Evolutionary conservation across 306 rosid genomes (phyloP).

Genomic region (Senna tora): DNA sequence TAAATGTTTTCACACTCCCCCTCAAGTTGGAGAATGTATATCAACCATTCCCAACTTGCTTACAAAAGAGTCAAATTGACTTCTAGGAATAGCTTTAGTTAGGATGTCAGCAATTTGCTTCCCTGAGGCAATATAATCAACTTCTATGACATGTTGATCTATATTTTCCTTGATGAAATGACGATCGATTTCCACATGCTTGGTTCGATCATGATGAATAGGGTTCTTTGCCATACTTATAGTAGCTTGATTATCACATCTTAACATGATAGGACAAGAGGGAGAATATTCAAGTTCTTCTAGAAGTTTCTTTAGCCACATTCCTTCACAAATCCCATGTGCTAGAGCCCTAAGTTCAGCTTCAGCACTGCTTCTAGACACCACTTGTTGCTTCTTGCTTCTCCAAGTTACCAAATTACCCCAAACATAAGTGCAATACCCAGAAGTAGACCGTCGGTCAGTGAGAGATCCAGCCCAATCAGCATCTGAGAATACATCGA

Average conservation of each 20-base stretch:
- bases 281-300: background rate
- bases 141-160: too few species aligned
- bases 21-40: too few species aligned
- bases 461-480: background rate
- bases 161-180: too few species aligned
- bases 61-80: too few species aligned
- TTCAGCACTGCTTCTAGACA: background rate
- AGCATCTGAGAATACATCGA: background rate
- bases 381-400: background rate
- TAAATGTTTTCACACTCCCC: too few species aligned
- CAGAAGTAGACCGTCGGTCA: background rate
- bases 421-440: background rate
- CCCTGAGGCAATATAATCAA: too few species aligned
- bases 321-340: background rate
- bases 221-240: background rate
- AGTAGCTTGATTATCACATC: background rate
- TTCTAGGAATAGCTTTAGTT: too few species aligned
- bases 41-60: too few species aligned
- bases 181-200: too few species aligned
- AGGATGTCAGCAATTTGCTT: too few species aligned
- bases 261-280: background rate
- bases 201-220: too few species aligned
- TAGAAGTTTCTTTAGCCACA: background rate
- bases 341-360: background rate
- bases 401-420: background rate